Base-by-base conservation (phyloP, 2,329 filamentous ascomycete genomes). In the Microsporum audouinii region DNA sequence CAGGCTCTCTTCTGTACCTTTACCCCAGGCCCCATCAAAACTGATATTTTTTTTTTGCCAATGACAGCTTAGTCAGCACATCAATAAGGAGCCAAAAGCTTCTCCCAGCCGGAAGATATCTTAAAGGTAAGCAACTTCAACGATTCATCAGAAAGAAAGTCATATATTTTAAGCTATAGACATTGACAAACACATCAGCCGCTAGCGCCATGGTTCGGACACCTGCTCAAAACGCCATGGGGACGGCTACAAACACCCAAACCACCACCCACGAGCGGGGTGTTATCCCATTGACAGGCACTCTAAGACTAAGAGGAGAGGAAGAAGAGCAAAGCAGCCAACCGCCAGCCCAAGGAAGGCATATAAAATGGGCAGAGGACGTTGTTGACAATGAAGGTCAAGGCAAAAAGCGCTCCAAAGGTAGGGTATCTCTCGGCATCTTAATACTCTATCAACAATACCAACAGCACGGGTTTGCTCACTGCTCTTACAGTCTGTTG, bases 331-430 rank as follows among this genome's bases (percentile, higher is more conserved):
- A 43, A 34, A 57, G 49, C n/a, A 45, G 53, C 27, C 23, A 39
- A 33, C 43, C 53, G 31, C 38, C 49, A n/a, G 39, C 53, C 10
- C 57, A 60, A 34, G 57, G 57, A 17, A 61, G 64, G 38, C 84
- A 84, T 57, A 94, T 99, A 61, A 86, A 88, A 73, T 99, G 94
- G 94, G 90, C 90, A 5, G 89, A 94, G 70, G 88, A 89, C 69
- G 91, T 96, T 5, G 80, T 99, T 2, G 91, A 99, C 75, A 99
- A 99, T 70, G 94, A 99, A 75, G 90, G 90, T 2, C 82, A 97
- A 73, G 91, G 91, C 5, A 88, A 89, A 75, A 99, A 97, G 78
- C 92, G 85, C 65, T 95, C 89, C 17, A 99, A 99, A 84, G 89
- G 90, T 92, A 73, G 38, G 74, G 31, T 57, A 14, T 36, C 8